These are phyloP conservation scores for Penicillium soppii DNA, from an alignment of 495 filamentous ascomycete genomes.

Conservation along the genomic window DNA sequence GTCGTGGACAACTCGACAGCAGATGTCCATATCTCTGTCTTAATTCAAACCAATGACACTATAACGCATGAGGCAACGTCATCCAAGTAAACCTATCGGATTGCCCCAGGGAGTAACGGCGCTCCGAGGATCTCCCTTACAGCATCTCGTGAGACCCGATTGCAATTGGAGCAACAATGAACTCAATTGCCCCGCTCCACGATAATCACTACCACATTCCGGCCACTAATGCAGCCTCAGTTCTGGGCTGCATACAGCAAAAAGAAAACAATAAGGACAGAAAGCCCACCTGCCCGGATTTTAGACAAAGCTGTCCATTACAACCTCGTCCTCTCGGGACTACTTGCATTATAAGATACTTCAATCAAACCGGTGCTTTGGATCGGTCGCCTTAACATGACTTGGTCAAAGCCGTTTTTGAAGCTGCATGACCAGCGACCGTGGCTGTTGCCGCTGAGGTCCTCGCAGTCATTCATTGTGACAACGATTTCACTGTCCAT, in stretches of 20 bases:
- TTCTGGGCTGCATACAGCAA: slow-evolving; percentile 1
- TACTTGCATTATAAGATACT: background rate
- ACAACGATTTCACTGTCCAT: slow-evolving; percentile 9
- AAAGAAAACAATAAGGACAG: background rate
- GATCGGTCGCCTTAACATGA: background rate
- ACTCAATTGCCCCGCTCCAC: background rate
- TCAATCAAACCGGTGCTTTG: background rate
- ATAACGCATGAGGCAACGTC: background rate
- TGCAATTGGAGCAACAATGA: background rate
- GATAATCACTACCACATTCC: background rate
- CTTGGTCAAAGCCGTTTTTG: slow-evolving; percentile 11
- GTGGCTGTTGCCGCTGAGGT: slow-evolving; percentile 14
- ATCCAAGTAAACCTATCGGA: background rate
- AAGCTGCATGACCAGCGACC: slow-evolving; percentile 4
- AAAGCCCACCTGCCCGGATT: background rate
- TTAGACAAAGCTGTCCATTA: background rate
- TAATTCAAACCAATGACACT: background rate
- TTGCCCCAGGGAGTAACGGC: background rate
- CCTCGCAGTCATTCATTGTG: slow-evolving; percentile 20
- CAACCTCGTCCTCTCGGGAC: background rate
- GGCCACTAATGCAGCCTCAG: background rate
- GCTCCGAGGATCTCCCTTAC: slow-evolving; percentile 4
- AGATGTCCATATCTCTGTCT: background rate
- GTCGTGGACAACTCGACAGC: background rate
- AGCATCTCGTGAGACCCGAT: background rate